phyloP scores from a whole-genome alignment of 192 early-diverging fungal species.

The Dissophora ornata region DNA sequence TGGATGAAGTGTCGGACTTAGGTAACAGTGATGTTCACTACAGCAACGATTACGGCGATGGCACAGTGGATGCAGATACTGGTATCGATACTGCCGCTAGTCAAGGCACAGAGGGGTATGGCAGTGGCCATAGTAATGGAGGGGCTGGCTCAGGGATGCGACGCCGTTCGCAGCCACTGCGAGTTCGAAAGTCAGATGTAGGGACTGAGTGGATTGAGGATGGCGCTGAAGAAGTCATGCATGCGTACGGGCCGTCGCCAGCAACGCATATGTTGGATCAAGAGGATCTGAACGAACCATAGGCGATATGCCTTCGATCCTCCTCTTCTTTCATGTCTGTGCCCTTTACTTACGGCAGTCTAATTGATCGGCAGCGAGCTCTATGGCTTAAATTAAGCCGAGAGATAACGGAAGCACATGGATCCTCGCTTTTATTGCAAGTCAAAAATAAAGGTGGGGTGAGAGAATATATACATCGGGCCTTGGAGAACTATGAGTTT shows the following conservation, averaged over 20 bases:
- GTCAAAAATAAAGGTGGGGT: no score
- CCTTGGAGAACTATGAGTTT: background rate
- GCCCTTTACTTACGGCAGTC: no score
- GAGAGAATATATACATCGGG: no score
- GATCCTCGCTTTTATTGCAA: no score
- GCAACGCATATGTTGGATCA: conserved; percentile 24
- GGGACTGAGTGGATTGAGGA: conserved; percentile 55
- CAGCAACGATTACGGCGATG: conserved; percentile 14
- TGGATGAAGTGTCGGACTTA: conserved; percentile 36
- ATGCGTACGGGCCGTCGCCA: conserved; percentile 45
- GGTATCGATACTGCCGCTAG: conserved; percentile 24
- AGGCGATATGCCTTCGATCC: no score
- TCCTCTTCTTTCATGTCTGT: no score
- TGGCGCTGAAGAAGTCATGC: conserved; percentile 26
- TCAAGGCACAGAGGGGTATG: conserved; percentile 17
- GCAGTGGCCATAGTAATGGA: background rate
- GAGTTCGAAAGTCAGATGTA: conserved; percentile 50
- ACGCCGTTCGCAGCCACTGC: conserved; percentile 23
- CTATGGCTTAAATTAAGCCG: no score
- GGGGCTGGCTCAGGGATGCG: conserved; percentile 12
- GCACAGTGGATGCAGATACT: conserved; percentile 40
- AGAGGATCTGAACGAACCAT: conserved; percentile 7
- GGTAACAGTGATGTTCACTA: conserved; percentile 10
- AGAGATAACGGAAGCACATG: no score
- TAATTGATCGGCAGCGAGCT: no score